Conservation (phyloP, 345 rosid species). For the Excoecaria cochinchinensis region DNA sequence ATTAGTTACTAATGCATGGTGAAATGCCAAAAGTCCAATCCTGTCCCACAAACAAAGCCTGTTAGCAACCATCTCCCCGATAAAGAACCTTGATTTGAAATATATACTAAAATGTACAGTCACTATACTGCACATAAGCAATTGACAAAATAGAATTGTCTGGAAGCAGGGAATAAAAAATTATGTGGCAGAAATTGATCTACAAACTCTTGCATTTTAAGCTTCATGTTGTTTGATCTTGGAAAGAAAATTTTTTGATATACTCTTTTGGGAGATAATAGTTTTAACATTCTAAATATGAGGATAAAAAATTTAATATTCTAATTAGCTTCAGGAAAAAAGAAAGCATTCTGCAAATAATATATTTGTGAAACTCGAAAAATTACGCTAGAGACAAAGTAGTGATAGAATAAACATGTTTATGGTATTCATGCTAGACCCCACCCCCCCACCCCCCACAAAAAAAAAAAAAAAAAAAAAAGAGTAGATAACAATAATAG, state of each 20-base stretch:
- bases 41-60: conserved; percentile 38
- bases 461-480: no score
- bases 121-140: not conserved
- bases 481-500: conserved; percentile 1
- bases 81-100: conserved; percentile 1
- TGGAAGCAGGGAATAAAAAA: not conserved
- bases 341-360: not conserved
- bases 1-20: conserved; percentile 63
- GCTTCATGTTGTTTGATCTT: not conserved
- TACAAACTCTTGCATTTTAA: not conserved
- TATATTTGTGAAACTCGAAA: not conserved
- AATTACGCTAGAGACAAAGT: conserved; percentile 4
- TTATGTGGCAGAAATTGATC: not conserved
- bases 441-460: no score
- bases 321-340: conserved; percentile 2
- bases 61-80: conserved; percentile 16
- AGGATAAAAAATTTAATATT: not conserved
- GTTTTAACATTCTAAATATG: not conserved
- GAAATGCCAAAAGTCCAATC: conserved; percentile 85
- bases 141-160: not conserved
- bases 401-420: not conserved
- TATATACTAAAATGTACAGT: not conserved
- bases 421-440: not conserved
- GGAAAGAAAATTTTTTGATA: not conserved
- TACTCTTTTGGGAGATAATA: not conserved